Evolutionary conservation across 2,329 filamentous ascomycete genomes (phyloP).

Genomic region (Cladosporium oxysporum): DNA sequence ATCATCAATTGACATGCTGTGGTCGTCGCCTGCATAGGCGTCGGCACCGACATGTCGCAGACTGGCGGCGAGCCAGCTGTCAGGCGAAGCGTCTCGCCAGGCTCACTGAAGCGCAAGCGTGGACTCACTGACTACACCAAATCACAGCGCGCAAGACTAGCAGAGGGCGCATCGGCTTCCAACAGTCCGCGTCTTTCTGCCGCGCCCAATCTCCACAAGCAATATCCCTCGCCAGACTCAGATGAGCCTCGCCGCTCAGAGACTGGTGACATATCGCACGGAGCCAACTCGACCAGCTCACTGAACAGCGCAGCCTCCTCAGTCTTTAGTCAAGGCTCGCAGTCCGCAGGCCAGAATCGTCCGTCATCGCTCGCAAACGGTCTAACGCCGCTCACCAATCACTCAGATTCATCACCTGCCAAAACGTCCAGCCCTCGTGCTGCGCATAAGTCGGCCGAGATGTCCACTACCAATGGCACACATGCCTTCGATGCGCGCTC

Average conservation of each 20-base stretch:
- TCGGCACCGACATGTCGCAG: constrained; percentile 36
- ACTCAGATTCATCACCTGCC: constrained; percentile 64
- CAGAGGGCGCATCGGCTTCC: constrained; percentile 14
- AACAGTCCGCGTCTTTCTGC: constrained; percentile 15
- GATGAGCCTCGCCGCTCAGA: constrained; percentile 38
- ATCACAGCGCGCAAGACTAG: constrained; percentile 23
- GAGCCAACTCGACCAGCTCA: constrained; percentile 71
- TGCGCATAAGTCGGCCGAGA: constrained; percentile 29
- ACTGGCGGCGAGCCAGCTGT: constrained; percentile 28
- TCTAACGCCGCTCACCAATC: constrained; percentile 64
- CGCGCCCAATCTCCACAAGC: constrained; percentile 22
- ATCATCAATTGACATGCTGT: constrained; percentile 17
- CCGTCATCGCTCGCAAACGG: constrained; percentile 55
- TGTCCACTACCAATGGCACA: constrained; percentile 31
- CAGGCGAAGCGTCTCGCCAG: constrained; percentile 27
- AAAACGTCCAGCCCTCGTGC: constrained; percentile 57
- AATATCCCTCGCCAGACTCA: constrained; percentile 35
- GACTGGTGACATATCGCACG: constrained; percentile 66
- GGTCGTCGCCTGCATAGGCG: constrained; percentile 17
- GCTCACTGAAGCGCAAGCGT: constrained; percentile 35
- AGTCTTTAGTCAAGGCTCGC: constrained; percentile 62
- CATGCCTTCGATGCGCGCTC: constrained; percentile 27
- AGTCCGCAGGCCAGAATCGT: constrained; percentile 57
- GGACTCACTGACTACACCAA: constrained; percentile 20
- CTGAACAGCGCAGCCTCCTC: constrained; percentile 71